Conservation (phyloP, 2,329 filamentous ascomycete species). For the Aspergillus ochraceus region DNA sequence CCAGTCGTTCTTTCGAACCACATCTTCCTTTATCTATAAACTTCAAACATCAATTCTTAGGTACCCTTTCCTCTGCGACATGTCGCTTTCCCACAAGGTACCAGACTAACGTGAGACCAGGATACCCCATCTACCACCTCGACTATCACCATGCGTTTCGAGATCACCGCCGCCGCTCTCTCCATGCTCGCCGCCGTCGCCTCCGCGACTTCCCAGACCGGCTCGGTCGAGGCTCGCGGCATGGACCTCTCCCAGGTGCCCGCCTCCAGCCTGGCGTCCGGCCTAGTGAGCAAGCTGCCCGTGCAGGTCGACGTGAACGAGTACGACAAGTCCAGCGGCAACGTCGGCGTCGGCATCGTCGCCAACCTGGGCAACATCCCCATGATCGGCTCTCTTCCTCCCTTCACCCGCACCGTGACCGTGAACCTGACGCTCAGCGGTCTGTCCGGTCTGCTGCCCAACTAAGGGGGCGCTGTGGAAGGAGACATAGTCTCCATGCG, state of each 20-base stretch:
- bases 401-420: not conserved
- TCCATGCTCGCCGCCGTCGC: not conserved
- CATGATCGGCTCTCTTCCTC: not conserved
- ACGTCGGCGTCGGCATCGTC: not conserved
- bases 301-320: not conserved
- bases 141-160: constrained; percentile 3
- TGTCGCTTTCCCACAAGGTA: too few relatives aligned
- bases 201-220: not conserved
- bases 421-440: not conserved
- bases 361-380: constrained; percentile 1
- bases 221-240: not conserved
- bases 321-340: not conserved
- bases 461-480: not conserved
- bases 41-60: not conserved
- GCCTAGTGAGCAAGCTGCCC: not conserved
- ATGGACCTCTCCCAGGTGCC: not conserved
- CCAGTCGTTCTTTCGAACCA: not conserved
- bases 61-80: not conserved
- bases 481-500: too few relatives aligned
- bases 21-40: not conserved
- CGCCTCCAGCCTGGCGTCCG: not conserved
- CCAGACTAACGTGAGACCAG: not conserved
- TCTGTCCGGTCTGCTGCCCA: not conserved
- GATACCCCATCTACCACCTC: not conserved
- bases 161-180: not conserved